phyloP scores from a whole-genome alignment of 805 yeast species.

The Yamadazyma paraphyllophila region DNA sequence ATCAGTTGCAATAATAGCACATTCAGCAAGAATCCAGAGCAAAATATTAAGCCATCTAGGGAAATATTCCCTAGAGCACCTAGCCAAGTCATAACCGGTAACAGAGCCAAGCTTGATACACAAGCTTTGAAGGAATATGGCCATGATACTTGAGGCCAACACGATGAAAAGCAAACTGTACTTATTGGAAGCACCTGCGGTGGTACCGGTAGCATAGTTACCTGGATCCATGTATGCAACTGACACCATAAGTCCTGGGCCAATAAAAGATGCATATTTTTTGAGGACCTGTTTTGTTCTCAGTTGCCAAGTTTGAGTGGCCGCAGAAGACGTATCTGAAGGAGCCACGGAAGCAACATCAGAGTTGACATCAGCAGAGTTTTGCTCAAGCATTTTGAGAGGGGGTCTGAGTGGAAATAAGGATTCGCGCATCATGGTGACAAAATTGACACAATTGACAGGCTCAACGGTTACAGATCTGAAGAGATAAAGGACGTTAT shows the following conservation, averaged over 20 bases:
- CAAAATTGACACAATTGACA: too few relatives aligned
- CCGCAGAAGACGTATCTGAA: neutral
- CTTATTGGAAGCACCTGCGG: conserved; percentile 46
- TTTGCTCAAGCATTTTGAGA: too few relatives aligned
- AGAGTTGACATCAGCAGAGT: too few relatives aligned
- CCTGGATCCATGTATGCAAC: conserved; percentile 57
- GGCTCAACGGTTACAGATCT: too few relatives aligned
- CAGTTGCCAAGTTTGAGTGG: neutral
- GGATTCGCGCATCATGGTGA: too few relatives aligned
- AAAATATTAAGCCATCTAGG: conserved; percentile 38
- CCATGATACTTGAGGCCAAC: conserved; percentile 43
- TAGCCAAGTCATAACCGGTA: conserved; percentile 47
- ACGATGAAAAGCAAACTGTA: conserved; percentile 44
- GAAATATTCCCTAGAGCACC: conserved; percentile 40
- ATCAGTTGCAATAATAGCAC: conserved; percentile 51
- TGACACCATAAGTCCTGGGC: conserved; percentile 48
- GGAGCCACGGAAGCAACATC: neutral
- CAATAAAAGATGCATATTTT: conserved; percentile 41
- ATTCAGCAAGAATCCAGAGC: conserved; percentile 45
- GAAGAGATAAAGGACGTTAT: too few relatives aligned
- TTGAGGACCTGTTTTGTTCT: neutral
- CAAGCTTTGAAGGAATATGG: conserved; percentile 44
- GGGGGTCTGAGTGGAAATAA: too few relatives aligned
- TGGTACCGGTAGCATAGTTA: conserved; percentile 47
- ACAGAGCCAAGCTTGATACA: conserved; percentile 49